These are phyloP conservation scores for Leptomonas pyrrhocoris DNA, from an alignment of 208 protist genomes.

Conservation along the genomic window DNA sequence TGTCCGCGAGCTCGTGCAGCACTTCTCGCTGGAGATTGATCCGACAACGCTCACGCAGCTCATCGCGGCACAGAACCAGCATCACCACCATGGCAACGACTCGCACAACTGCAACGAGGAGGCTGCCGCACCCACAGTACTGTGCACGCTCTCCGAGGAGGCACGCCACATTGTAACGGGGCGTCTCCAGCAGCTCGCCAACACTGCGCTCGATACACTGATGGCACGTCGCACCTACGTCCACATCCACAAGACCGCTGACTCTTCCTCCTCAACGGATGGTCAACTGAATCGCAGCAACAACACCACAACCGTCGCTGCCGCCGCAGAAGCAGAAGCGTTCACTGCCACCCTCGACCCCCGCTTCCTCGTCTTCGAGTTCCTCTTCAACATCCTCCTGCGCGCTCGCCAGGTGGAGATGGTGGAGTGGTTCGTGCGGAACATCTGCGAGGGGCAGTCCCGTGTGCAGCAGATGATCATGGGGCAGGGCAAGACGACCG, in stretches of 20 bases:
- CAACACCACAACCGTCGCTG: background rate
- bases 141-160: slow-evolving; percentile 28
- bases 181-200: slow-evolving; percentile 52
- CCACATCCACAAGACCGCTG: background rate
- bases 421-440: slow-evolving; percentile 85
- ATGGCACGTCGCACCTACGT: slow-evolving; percentile 68
- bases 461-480: slow-evolving; percentile 97
- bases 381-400: slow-evolving; percentile 93
- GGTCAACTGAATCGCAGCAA: background rate
- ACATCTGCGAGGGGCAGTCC: slow-evolving; percentile 60
- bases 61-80: background rate
- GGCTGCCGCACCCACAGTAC: background rate
- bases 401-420: slow-evolving; percentile 94
- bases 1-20: slow-evolving; percentile 40
- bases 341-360: slow-evolving; percentile 68
- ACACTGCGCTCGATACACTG: slow-evolving; percentile 59
- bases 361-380: slow-evolving; percentile 93
- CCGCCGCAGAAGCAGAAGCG: background rate
- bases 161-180: slow-evolving; percentile 29
- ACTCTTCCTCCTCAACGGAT: too few species aligned
- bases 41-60: slow-evolving; percentile 28
- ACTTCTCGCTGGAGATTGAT: slow-evolving; percentile 62
- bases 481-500: slow-evolving; percentile 96
- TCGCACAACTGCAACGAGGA: background rate
- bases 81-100: background rate